Evolutionary conservation across 163 green algal species (phyloP), one percentile per base, ranked within the genome.

Genomic region (Trebouxia gelatinosa): DNA sequence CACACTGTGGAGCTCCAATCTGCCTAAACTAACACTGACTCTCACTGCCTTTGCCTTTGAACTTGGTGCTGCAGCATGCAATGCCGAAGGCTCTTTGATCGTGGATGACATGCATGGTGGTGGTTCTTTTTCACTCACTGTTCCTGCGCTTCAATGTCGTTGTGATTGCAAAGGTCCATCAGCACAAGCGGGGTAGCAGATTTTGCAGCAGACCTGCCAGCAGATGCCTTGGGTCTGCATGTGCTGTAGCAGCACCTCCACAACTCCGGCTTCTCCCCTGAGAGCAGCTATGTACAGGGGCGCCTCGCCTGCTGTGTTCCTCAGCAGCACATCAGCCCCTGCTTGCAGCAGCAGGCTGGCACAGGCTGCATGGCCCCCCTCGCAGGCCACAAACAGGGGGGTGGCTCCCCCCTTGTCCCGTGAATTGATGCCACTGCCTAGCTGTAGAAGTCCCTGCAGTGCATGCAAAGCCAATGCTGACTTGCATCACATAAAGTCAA

Each of bases 201-300:
- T n/a, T n/a, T n/a, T 50, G 26, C n/a, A 31, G 31, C 70, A 19
- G 38, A 84, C 83, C 81, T 86, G 81, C 92, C 92, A 97, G 17
- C 43, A 32, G 6, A 92, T 78, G 40, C 83, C 82, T 9, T 64
- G 40, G 0, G 32, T 35, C 5, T 72, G 40, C 58, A 87, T 87
- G 77, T 84, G 78, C 26, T 70, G 31, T 46, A 97, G 80, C 70
- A 96, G 84, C 67, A 85, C 31, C 26, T 84, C 62, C 62, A 97
- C 89, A 1, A 85, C 74, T 1, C 29, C 32, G 51, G 87, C 54
- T 75, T 95, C 84, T 4, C 91, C 91, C 11, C 88, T 82, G 46
- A 94, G 85, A 0, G 86, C 78, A 0, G 90, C 85, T 57, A 97
- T 96, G 86, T 96, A 96, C 48, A 96, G 78, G 0, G 91, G 90